Evolutionary conservation across 371 early-diverging fungal genomes (phyloP).

Genomic region (Mucor saturninus): DNA sequence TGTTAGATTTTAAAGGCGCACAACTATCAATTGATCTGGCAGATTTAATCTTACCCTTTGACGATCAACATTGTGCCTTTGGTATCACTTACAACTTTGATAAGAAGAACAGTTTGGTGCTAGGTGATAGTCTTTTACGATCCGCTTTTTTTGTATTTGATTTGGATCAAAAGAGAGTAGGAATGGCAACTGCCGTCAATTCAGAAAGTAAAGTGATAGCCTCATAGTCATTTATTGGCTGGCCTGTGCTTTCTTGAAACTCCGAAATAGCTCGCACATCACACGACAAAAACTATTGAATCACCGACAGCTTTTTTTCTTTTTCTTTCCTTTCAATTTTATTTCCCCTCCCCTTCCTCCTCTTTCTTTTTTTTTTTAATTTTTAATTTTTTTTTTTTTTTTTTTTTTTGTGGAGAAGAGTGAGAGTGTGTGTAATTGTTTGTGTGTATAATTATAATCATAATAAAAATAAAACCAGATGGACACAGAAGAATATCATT

Average conservation of each 20-base stretch:
- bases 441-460: background rate
- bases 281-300: background rate
- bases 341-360: background rate
- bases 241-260: constrained; percentile 9
- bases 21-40: background rate
- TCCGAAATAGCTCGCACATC: background rate
- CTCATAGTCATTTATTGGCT: background rate
- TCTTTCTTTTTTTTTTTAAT: background rate
- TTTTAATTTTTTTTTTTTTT: background rate
- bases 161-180: constrained; percentile 23
- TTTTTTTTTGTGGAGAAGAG: background rate
- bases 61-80: constrained; percentile 30
- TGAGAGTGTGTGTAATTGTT: background rate
- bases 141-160: constrained; percentile 48
- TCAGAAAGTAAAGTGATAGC: constrained; percentile 9
- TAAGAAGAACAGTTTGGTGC: constrained; percentile 22
- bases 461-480: background rate
- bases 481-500: constrained; percentile 1
- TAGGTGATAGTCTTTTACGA: constrained; percentile 41
- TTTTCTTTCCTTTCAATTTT: background rate
- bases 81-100: constrained; percentile 32
- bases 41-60: constrained; percentile 6
- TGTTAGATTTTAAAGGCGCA: background rate
- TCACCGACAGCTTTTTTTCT: background rate
- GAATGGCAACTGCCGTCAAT: constrained; percentile 24